Conservation (phyloP, 2,329 filamentous ascomycete genomes). For the Fusarium heterosporum region DNA sequence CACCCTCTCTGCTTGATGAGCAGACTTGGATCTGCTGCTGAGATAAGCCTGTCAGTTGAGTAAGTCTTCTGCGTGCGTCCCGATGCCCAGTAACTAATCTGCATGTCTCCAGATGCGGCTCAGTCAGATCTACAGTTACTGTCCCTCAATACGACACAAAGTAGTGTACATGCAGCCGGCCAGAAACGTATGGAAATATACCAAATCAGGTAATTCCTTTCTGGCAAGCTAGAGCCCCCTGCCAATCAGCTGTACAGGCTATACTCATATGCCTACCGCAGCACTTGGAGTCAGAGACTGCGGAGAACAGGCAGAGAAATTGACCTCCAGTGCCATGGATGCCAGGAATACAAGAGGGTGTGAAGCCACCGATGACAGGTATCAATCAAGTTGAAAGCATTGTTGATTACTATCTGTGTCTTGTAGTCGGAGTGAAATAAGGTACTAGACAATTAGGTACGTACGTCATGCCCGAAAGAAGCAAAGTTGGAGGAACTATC, state of each 20-base stretch:
- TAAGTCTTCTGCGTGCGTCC: too few species aligned
- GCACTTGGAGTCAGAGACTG: neutral
- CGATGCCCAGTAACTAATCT: neutral
- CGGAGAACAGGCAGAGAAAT: neutral
- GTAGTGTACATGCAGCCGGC: constrained; percentile 29
- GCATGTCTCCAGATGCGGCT: constrained; percentile 33
- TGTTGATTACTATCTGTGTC: too few species aligned
- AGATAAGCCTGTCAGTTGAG: neutral
- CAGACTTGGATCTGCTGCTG: neutral
- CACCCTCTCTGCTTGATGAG: neutral
- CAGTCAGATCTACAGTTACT: constrained; percentile 22
- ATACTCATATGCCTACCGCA: neutral
- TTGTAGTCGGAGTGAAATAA: too few species aligned
- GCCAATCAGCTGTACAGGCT: constrained; percentile 26
- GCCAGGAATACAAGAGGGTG: constrained; percentile 11
- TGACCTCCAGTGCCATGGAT: constrained; percentile 9
- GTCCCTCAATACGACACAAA: constrained; percentile 1
- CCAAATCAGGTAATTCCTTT: constrained; percentile 2
- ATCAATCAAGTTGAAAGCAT: neutral
- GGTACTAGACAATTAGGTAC: too few species aligned
- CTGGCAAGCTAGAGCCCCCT: neutral
- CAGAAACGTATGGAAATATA: constrained; percentile 11
- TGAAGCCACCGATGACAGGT: constrained; percentile 9
- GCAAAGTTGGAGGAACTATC: neutral
- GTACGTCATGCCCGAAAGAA: neutral